These are phyloP conservation scores for Aspergillus cavernicola DNA, from an alignment of 495 filamentous ascomycete species.

Conservation along the genomic window DNA sequence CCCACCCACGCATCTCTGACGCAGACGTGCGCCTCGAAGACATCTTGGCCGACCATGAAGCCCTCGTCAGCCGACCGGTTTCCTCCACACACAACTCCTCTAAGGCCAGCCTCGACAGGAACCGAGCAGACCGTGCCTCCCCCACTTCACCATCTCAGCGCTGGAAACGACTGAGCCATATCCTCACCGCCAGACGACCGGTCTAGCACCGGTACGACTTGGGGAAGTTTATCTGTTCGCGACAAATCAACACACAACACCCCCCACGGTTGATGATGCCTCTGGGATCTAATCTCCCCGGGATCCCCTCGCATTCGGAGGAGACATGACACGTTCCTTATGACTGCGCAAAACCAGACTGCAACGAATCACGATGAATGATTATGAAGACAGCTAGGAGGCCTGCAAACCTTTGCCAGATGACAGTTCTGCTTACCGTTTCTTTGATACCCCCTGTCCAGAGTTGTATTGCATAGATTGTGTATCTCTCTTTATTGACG, in stretches of 20 bases:
- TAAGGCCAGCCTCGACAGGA: conserved; percentile 28
- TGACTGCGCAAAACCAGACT: background rate
- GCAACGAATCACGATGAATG: conserved; percentile 9
- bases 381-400: conserved; percentile 11
- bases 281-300: too few relatives aligned
- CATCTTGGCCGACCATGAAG: conserved; percentile 46
- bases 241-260: background rate
- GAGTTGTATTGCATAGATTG: conserved; percentile 10
- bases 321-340: background rate
- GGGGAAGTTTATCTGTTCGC: background rate
- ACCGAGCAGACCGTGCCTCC: conserved; percentile 21
- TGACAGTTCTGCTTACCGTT: conserved; percentile 10
- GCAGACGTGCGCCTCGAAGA: conserved; percentile 48
- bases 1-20: conserved; percentile 32
- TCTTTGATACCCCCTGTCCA: conserved; percentile 11
- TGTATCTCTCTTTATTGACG: conserved; percentile 1
- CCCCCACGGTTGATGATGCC: too few relatives aligned
- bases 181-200: conserved; percentile 28
- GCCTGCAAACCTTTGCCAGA: conserved; percentile 3
- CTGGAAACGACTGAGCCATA: conserved; percentile 40
- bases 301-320: too few relatives aligned
- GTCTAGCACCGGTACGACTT: background rate
- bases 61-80: conserved; percentile 35
- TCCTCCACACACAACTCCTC: conserved; percentile 41
- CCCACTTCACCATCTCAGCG: conserved; percentile 32